Conservation (phyloP, 2,329 filamentous ascomycete genomes). For the Ilyonectria sp. region DNA sequence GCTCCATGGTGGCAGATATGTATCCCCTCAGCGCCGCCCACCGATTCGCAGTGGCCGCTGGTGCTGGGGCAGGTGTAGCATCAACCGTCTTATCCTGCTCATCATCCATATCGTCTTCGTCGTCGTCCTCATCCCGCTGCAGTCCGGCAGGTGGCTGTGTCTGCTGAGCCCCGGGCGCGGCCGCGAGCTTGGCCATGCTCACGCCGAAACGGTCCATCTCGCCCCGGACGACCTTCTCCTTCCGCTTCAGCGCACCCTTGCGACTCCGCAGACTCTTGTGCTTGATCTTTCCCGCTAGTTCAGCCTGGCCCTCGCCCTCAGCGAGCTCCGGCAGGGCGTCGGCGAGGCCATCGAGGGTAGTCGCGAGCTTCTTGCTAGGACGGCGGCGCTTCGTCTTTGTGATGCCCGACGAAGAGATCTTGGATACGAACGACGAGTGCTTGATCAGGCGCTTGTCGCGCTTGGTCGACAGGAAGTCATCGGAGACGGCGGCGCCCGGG, state of each 20-base stretch:
- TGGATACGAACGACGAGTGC: conserved; percentile 76
- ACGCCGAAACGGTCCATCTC: conserved; percentile 89
- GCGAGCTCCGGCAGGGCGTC: conserved; percentile 81
- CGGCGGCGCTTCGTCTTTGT: conserved; percentile 57
- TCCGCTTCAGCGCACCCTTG: conserved; percentile 86
- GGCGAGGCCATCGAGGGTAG: conserved; percentile 82
- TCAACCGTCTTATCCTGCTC: conserved; percentile 20
- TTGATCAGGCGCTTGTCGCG: conserved; percentile 88
- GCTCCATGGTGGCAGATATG: conserved; percentile 90
- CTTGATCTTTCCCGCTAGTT: conserved; percentile 72
- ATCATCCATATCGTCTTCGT: conserved; percentile 37
- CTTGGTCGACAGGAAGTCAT: conserved; percentile 80
- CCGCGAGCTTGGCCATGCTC: conserved; percentile 83
- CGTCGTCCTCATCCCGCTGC: conserved; percentile 34
- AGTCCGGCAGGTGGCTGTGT: conserved; percentile 20
- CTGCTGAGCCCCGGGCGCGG: conserved; percentile 49
- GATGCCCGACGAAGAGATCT: conserved; percentile 32
- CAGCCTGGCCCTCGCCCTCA: conserved; percentile 62
- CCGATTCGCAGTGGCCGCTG: conserved; percentile 67
- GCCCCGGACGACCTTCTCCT: conserved; percentile 82
- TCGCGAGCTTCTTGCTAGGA: conserved; percentile 83
- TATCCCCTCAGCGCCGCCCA: conserved; percentile 89
- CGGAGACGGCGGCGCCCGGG: conserved; percentile 64
- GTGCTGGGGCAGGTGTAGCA: conserved; percentile 32
- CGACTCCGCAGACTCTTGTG: conserved; percentile 82